Evolutionary conservation across 2,329 filamentous ascomycete species (phyloP), one percentile per base, ranked within the genome.

Genomic region (Aspergillus ochraceus): DNA sequence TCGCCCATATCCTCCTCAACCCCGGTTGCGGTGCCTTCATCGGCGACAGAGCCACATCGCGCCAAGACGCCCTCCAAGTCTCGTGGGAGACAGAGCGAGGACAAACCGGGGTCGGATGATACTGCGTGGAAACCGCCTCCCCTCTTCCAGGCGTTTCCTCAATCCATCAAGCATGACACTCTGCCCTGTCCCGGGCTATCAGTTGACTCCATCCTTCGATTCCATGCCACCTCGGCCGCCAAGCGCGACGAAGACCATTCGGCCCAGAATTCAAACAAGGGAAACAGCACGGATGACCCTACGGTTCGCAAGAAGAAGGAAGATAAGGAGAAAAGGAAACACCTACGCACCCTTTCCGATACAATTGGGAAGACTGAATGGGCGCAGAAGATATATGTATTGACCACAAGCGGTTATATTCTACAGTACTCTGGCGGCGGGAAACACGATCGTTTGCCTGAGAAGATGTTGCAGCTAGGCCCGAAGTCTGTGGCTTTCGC

Each of bases 71-170:
- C 60, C 8, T 49, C 68, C 17, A 69, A 68, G 8, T 46, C 62
- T 39, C 68, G 68, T n/a, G 54, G 64, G 10, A 66, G 58, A 53
- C 58, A 65, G 2, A 52, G 53, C 5, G 74, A 72, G 11, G 61
- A 69, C 29, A 67, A 71, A 45, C 52, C 63, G 1, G 47, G 63
- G 2, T 63, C 64, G 10, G 63, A 66, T 56, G 66, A 73, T 68
- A 59, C 70, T 67, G 67, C 67, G 12, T 91, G 88, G 88, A 84
- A 86, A 58, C 84, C 88, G 17, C 90, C 91, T 6, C 90, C 92
- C 2, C 79, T 97, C 12, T 96, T 93, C 73, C 90, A 96, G 73
- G 92, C 91, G 12, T 96, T 92, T 71, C 89, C 91, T 0, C 92
- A 96, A 74, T 87, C 91, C 2, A 84, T 91, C 65, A 92, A 90